Percentiles rank a stretch among this genome's conserved stretches.
phyloP scores from a whole-genome alignment of 768 basidiomycete species.

The Hirschioporus abietinus region DNA sequence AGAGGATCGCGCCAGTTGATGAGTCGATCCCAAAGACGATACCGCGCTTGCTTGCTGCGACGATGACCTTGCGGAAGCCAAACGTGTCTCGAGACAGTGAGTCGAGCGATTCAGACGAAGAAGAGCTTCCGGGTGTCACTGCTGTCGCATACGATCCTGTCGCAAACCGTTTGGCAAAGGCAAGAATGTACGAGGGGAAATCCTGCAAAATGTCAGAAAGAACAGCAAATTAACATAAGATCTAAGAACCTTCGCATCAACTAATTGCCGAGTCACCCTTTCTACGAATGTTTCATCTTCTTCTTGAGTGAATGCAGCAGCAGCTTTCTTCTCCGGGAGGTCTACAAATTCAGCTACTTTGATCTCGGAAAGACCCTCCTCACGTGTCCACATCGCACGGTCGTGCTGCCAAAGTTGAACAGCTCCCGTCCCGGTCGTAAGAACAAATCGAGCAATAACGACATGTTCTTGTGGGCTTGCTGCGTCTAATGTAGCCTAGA shows the following conservation, averaged over 20 bases:
- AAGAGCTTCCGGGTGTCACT: conserved; percentile 22
- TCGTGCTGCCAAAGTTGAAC: conserved; percentile 69
- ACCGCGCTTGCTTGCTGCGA: conserved; percentile 64
- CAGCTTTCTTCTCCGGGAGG: conserved; percentile 55
- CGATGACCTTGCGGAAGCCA: conserved; percentile 81
- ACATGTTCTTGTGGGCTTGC: conserved; percentile 32
- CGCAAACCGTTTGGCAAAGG: conserved; percentile 67
- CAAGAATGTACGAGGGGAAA: conserved; percentile 62
- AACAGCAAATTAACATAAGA: not conserved
- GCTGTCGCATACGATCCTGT: conserved; percentile 58
- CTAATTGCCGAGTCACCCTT: conserved; percentile 51
- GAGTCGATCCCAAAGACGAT: conserved; percentile 83
- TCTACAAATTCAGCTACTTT: conserved; percentile 67
- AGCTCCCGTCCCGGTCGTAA: conserved; percentile 73
- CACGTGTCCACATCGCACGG: conserved; percentile 65
- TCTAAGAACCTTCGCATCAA: conserved; percentile 48
- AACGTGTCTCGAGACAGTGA: conserved; percentile 66
- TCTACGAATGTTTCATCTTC: conserved; percentile 43
- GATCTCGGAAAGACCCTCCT: conserved; percentile 70
- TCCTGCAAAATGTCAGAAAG: conserved; percentile 34
- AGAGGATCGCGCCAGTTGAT: conserved; percentile 67
- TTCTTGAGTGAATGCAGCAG: conserved; percentile 26
- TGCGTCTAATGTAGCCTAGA: conserved; percentile 49
- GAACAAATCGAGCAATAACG: conserved; percentile 37
- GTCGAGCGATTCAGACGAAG: conserved; percentile 29